Conservation (phyloP, 2,329 filamentous ascomycete genomes). For the Clonostachys sp. region DNA sequence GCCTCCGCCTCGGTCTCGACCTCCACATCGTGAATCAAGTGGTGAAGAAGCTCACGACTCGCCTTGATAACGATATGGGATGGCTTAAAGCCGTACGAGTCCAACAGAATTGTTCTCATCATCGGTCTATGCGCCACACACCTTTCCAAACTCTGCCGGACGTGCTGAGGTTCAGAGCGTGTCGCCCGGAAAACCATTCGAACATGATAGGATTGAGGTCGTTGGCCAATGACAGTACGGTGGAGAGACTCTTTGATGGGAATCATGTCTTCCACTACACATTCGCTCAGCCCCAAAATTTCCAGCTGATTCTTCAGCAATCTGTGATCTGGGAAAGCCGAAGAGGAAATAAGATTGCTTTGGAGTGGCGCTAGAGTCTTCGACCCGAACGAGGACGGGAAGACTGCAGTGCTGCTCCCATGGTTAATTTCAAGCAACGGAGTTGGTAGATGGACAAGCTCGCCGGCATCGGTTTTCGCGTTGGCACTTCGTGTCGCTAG, state of each 20-base stretch:
- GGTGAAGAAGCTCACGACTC: slow-evolving; percentile 11
- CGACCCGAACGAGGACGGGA: no score
- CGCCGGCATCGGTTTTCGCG: no score
- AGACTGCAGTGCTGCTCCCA: no score
- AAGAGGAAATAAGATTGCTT: no score
- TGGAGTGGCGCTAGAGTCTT: no score
- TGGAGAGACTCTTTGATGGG: slow-evolving; percentile 19
- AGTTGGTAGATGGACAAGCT: no score
- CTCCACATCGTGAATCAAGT: slow-evolving; percentile 14
- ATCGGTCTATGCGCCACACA: slow-evolving; percentile 18
- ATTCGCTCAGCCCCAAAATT: slow-evolving; percentile 6
- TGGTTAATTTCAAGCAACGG: no score
- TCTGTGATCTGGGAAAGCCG: no score
- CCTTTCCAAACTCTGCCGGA: slow-evolving; percentile 17
- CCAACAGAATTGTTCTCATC: slow-evolving; percentile 18
- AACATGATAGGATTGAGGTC: slow-evolving; percentile 25
- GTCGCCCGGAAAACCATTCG: slow-evolving; percentile 21
- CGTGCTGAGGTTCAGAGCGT: slow-evolving; percentile 8
- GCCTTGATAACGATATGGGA: slow-evolving; percentile 19
- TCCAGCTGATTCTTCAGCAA: background rate
- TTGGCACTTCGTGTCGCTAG: slow-evolving; percentile 5
- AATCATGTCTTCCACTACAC: slow-evolving; percentile 18
- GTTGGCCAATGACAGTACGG: slow-evolving; percentile 18
- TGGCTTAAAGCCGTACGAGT: slow-evolving; percentile 5
- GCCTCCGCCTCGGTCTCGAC: slow-evolving; percentile 14